Evolutionary conservation across 2,329 filamentous ascomycete genomes (phyloP).

Genomic region (Amphichorda felina): DNA sequence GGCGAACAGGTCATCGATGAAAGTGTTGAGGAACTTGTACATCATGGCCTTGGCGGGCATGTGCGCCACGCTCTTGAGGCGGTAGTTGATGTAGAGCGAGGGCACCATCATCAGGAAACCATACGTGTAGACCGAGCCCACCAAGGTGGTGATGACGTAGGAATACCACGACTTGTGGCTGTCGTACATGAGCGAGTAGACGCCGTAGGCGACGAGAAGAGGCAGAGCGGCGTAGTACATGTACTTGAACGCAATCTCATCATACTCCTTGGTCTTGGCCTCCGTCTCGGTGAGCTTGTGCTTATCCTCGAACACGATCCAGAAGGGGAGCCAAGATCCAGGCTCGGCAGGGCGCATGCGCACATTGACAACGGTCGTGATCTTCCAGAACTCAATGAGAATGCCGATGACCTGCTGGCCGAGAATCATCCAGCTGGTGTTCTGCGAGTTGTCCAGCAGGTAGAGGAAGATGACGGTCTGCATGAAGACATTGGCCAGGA

Average conservation of each 20-base stretch:
- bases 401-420: conserved; percentile 81
- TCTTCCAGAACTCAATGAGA: conserved; percentile 70
- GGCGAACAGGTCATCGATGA: conserved; percentile 96
- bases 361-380: conserved; percentile 90
- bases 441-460: conserved; percentile 91
- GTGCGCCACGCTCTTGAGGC: conserved; percentile 87
- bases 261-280: conserved; percentile 96
- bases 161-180: conserved; percentile 97
- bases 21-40: conserved; percentile 97
- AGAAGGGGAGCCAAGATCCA: conserved; percentile 65
- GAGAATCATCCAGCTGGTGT: conserved; percentile 98
- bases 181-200: conserved; percentile 86
- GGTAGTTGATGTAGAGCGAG: conserved; percentile 96
- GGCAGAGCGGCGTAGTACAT: conserved; percentile 89
- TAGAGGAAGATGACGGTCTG: conserved; percentile 93
- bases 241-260: conserved; percentile 95
- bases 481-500: conserved; percentile 97
- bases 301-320: conserved; percentile 86
- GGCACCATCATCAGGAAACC: conserved; percentile 99
- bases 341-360: conserved; percentile 58
- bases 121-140: conserved; percentile 94
- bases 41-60: conserved; percentile 96
- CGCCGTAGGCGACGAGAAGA: conserved; percentile 76
- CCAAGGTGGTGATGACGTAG: conserved; percentile 87
- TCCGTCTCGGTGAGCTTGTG: conserved; percentile 91